Percentiles rank a stretch among this genome's conserved stretches.
These are phyloP conservation scores for Giardia muris DNA, from an alignment of 208 protist genomes.

Conservation along the genomic window DNA sequence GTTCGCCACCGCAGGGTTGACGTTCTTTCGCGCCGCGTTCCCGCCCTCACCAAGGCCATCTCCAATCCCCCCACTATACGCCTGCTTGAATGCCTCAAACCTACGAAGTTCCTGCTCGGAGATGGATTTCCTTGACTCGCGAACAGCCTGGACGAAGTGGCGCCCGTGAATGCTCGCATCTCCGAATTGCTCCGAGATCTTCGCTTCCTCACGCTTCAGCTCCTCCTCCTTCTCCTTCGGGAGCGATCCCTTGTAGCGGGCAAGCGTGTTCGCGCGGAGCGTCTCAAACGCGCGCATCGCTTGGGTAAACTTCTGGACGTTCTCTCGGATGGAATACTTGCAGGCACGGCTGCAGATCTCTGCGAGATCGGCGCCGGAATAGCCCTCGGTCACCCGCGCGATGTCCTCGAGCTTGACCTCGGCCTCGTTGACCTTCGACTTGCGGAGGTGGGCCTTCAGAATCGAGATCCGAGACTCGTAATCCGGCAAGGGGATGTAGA, in stretches of 20 bases:
- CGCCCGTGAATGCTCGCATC: constrained; percentile 47
- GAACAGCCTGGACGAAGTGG: constrained; percentile 65
- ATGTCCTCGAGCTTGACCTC: constrained; percentile 84
- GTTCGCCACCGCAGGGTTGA: neutral
- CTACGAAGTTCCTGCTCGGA: constrained; percentile 61
- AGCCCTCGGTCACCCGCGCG: constrained; percentile 82
- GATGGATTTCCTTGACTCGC: constrained; percentile 60
- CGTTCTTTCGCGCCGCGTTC: neutral
- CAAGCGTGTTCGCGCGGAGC: constrained; percentile 17
- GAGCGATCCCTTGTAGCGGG: constrained; percentile 37
- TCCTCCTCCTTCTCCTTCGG: constrained; percentile 44
- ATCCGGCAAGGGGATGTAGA: constrained; percentile 99
- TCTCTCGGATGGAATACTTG: constrained; percentile 68
- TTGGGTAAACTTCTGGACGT: neutral
- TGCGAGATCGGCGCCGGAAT: constrained; percentile 93
- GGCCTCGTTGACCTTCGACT: constrained; percentile 72
- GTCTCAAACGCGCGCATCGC: constrained; percentile 12
- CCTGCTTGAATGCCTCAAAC: constrained; percentile 66
- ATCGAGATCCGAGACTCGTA: constrained; percentile 75
- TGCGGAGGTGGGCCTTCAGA: constrained; percentile 82
- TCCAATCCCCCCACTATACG: constrained; percentile 19
- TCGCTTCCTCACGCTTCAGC: constrained; percentile 46
- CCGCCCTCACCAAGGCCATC: neutral
- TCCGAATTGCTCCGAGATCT: constrained; percentile 57
- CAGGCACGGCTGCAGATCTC: constrained; percentile 67